Evolutionary conservation across 768 basidiomycete species (phyloP), one percentile per base, ranked within the genome.

Genomic region (Chlorophyllum brunneum): DNA sequence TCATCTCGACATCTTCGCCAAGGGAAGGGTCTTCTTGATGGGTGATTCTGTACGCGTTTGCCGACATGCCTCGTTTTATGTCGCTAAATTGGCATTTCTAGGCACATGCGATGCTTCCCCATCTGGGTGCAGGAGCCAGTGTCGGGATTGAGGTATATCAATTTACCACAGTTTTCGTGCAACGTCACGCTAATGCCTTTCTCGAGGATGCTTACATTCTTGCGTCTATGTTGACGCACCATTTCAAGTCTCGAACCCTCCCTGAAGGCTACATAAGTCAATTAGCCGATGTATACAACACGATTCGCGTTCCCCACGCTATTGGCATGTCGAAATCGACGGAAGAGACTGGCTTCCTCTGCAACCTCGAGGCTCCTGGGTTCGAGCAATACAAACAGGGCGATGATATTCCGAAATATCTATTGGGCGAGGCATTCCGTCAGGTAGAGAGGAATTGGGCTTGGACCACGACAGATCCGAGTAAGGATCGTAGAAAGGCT

Each of bases 101-200:
- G 64, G 63, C 66, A 31, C 66, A 71, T 52, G 68, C 63, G n/a
- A 69, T 67, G 66, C 56, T 61, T 2, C 65, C 67, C 8, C 66
- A 67, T 56, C 63, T 64, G 54, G 66, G 65, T 2, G 58, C 61
- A 30, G 68, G 64, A 9, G 68, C 66, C 27, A 64, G 64, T 7
- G 64, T 64, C 36, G 68, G 63, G 3, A 60, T 67, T 15, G 67
- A 69, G 56, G 67, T 65, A 56, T 50, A 26, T 13, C 15, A 10
- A 36, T 36, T 36, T 11, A 15, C 34, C 11, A 15, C 34, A 4
- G 4, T 8, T 13, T 34, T 13, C 4, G 2, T 36, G 7, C 15
- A n/a, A 11, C 16, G 15, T 36, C 15, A 36, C 4, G n/a, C 34
- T 5, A 6, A 36, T n/a, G 11, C 4, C 16, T 11, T 36, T 7